A percentile compares a stretch with the other conserved stretches of the same genome.
These are phyloP conservation scores for Gamarada debralockiae DNA, from an alignment of 495 filamentous ascomycete genomes.

Conservation along the genomic window DNA sequence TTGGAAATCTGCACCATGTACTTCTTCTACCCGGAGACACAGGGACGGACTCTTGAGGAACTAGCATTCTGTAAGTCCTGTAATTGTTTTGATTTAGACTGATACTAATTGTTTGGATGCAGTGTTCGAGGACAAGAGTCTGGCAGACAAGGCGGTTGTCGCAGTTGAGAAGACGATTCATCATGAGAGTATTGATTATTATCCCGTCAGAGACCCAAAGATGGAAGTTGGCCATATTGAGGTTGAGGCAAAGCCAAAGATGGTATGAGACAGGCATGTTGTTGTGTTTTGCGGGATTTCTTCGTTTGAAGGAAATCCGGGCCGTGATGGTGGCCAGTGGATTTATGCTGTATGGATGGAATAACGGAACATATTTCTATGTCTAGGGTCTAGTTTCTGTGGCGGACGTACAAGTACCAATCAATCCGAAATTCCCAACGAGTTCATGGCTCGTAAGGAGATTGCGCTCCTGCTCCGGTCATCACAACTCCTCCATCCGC, in stretches of 20 bases:
- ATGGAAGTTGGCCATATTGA: slow-evolving; percentile 6
- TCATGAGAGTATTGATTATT: slow-evolving; percentile 4
- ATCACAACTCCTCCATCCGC: slow-evolving; percentile 20
- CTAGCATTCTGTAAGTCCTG: slow-evolving; percentile 55
- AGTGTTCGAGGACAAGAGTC: slow-evolving; percentile 53
- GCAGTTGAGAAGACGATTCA: slow-evolving; percentile 45
- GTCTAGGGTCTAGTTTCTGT: too few species aligned
- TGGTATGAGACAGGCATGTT: too few species aligned
- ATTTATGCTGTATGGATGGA: too few species aligned
- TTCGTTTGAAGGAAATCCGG: too few species aligned
- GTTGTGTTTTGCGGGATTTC: too few species aligned
- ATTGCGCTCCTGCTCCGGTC: slow-evolving; percentile 21
- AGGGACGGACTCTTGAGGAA: slow-evolving; percentile 59
- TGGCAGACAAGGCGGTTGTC: slow-evolving; percentile 40
- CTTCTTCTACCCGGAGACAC: slow-evolving; percentile 63
- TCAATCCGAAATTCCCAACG: too few species aligned
- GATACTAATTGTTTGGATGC: too few species aligned
- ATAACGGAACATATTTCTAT: too few species aligned
- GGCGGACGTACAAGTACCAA: too few species aligned
- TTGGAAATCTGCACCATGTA: slow-evolving; percentile 57
- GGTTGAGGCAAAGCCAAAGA: background rate
- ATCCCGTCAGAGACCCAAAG: background rate
- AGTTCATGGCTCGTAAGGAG: background rate
- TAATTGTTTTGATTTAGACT: too few species aligned
- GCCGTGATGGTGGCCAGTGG: too few species aligned